Base-by-base conservation (phyloP, 2,329 filamentous ascomycete genomes). In the Penicillium sp. region DNA sequence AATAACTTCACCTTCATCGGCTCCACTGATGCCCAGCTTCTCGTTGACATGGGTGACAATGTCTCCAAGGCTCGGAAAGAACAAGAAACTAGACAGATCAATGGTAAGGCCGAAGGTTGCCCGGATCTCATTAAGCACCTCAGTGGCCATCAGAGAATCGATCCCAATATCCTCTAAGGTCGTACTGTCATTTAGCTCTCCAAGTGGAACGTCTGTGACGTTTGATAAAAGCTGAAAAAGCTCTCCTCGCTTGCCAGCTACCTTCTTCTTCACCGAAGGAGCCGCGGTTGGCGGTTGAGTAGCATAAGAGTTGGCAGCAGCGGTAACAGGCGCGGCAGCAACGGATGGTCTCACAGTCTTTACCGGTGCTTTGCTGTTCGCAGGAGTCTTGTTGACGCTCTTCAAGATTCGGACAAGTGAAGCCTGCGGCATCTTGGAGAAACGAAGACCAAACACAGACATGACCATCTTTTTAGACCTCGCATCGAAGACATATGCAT, bases 71-170 rank as follows among this genome's bases (percentile, higher is more conserved):
- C 49, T 51, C 12, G 53, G 53, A 12, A 50, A 45, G 20, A 56
- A 56, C 28, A 56, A 50, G 28, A 56, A 56, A n/a, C 46, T 56
- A 26, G 49, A 50, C 23, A 56, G 47, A 16, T 56, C 53, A 50
- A 56, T 56, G 20, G 33, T 47, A 33, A 56, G 26, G 14, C 53
- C 53, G 35, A 56, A 56, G 24, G 47, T 16, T 30, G 47, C 9
- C 33, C 60, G 48, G 28, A 63, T 53, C 18, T 63, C 61, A 5
- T 54, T 59, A 14, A 53, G 55, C 11, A 63, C 45, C 46, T 62
- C 59, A 16, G 60, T 62, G 28, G 58, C 71, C 68, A 77, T 71
- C 2, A 80, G 65, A 1, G 77, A 79, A 62, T 79, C 77, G 12
- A 76, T 63, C 1, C 74, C 73, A 9, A 75, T 55, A 20, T 73